Conservation (phyloP, 495 filamentous ascomycete species). For the Penicillium ochrochloron region DNA sequence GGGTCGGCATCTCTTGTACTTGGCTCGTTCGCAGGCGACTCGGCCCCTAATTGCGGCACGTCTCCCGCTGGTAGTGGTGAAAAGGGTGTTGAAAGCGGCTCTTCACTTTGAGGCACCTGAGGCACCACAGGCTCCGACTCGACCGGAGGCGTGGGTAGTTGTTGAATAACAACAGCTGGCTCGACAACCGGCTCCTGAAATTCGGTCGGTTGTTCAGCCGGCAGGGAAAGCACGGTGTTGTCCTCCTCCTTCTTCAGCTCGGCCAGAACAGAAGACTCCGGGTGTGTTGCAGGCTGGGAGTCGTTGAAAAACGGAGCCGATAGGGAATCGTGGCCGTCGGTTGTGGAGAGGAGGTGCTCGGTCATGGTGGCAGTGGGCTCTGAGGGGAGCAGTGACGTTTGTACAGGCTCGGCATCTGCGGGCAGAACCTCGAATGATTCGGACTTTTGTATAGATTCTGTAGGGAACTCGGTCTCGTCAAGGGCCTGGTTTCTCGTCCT, state of each 20-base stretch:
- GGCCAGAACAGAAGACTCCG: not conserved
- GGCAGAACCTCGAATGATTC: not conserved
- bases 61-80: not conserved
- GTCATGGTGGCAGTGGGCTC: not conserved
- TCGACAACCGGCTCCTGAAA: not conserved
- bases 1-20: constrained; percentile 31
- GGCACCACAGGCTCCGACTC: not conserved
- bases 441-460: not conserved
- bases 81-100: not conserved
- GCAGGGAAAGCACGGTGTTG: not conserved
- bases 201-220: not conserved
- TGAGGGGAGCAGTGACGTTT: not conserved
- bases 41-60: not conserved
- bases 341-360: not conserved
- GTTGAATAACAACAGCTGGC: not conserved
- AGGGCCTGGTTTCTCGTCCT: not conserved
- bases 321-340: not conserved
- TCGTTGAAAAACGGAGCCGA: not conserved
- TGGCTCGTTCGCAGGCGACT: constrained; percentile 21
- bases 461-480: not conserved
- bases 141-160: not conserved
- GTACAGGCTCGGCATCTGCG: not conserved
- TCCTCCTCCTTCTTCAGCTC: not conserved
- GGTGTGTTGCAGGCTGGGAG: not conserved
- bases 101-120: not conserved